Percentiles rank a stretch among this genome's conserved stretches.
phyloP scores from a whole-genome alignment of 495 filamentous ascomycete species.

The Trichoderma erinaceum region DNA sequence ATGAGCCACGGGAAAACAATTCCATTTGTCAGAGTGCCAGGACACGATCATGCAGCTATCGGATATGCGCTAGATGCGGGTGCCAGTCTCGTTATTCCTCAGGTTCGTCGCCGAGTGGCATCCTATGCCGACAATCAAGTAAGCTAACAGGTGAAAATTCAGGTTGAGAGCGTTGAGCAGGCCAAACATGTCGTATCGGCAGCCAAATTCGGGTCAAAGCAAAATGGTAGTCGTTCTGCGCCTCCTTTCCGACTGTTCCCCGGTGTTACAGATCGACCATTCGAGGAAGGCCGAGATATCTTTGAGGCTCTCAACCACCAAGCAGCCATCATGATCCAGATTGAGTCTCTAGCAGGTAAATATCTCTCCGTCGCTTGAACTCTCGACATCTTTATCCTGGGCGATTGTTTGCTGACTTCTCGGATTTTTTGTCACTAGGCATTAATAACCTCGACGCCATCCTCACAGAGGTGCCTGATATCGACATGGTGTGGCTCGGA shows the following conservation, averaged over 20 bases:
- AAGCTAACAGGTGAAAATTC: constrained; percentile 16
- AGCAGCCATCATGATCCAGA: constrained; percentile 42
- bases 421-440: constrained; percentile 17
- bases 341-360: constrained; percentile 41
- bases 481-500: constrained; percentile 43
- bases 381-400: neutral
- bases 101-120: neutral
- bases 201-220: constrained; percentile 33
- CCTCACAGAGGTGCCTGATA: constrained; percentile 38
- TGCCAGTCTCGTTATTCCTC: constrained; percentile 37
- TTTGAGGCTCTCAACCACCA: constrained; percentile 37
- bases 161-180: constrained; percentile 43
- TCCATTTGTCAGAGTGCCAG: constrained; percentile 39
- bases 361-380: neutral
- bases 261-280: constrained; percentile 28
- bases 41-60: constrained; percentile 42
- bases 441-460: constrained; percentile 51
- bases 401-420: neutral
- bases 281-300: constrained; percentile 26
- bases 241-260: constrained; percentile 36
- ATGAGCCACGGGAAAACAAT: constrained; percentile 35
- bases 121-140: neutral
- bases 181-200: constrained; percentile 38
- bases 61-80: constrained; percentile 45
- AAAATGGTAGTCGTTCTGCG: constrained; percentile 34